These are phyloP conservation scores for Dendrobium catenatum DNA, from an alignment of 106 monocot genomes.

Conservation along the genomic window DNA sequence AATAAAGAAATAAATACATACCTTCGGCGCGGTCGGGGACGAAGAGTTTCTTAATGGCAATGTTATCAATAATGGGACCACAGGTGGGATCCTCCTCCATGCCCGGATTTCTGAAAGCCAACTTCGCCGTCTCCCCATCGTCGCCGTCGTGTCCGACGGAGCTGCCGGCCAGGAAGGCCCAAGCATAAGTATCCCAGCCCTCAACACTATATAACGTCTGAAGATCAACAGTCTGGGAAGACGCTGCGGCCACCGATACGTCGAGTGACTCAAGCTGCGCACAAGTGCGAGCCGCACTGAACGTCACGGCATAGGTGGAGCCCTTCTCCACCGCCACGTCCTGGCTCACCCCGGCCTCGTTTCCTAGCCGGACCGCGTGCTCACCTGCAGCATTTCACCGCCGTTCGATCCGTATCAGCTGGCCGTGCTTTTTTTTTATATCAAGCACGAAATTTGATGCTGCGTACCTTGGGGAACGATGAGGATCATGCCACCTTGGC, in stretches of 20 bases:
- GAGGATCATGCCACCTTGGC: constrained; percentile 94
- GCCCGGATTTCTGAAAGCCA: constrained; percentile 73
- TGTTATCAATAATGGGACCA: constrained; percentile 81
- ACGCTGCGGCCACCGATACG: constrained; percentile 32
- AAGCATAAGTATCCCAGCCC: constrained; percentile 87
- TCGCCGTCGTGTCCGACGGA: background rate
- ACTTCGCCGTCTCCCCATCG: constrained; percentile 8
- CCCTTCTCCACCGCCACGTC: constrained; percentile 61
- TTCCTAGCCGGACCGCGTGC: constrained; percentile 78
- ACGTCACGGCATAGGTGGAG: constrained; percentile 63
- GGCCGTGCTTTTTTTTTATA: background rate
- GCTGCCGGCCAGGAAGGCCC: constrained; percentile 57
- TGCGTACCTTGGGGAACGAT: constrained; percentile 83
- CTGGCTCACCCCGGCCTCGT: constrained; percentile 78
- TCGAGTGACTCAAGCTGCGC: constrained; percentile 90
- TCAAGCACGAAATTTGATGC: background rate
- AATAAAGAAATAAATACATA: constrained; percentile 1
- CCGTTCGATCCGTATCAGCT: background rate
- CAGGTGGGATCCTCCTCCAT: constrained; percentile 98
- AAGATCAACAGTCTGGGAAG: constrained; percentile 61
- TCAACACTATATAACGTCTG: constrained; percentile 94
- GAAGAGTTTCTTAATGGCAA: constrained; percentile 93
- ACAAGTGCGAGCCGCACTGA: constrained; percentile 91
- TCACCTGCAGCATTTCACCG: constrained; percentile 28
- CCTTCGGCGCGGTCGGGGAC: constrained; percentile 53